Evolutionary conservation across 495 filamentous ascomycete species (phyloP), one percentile per base, ranked within the genome.

Genomic region (Pseudotulostoma volvatum): DNA sequence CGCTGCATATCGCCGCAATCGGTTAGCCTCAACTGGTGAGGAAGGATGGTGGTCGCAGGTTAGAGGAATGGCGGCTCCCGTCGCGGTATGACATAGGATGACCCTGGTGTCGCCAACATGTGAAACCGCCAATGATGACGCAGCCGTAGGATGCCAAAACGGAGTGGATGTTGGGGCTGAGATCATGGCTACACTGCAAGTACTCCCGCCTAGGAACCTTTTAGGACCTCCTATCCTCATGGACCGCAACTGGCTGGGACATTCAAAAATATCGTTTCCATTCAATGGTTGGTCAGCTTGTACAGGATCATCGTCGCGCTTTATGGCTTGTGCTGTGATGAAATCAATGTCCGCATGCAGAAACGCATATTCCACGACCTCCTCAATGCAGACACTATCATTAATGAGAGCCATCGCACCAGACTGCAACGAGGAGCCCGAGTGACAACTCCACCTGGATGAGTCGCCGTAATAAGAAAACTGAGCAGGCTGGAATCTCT

Each of bases 31-130:
- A 38, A 73, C 61, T 0, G 92, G 88, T 1, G 77, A 71, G n/a
- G 76, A 82, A 0, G 90, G 88, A 50, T 87, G 88, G 59, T 97
- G 90, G 54, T 90, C 79, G 9, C 73, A 79, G 0, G 92, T 96
- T 0, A 93, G 47, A 1, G 88, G 81, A 4, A 79, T 66, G 3
- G 87, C 76, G 15, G 74, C 64, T 17, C 90, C 90, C 3, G 78
- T 85, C 9, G 60, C 59, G 0, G 85, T 93, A 25, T 77, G 75
- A 60, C 83, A 94, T 7, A 97, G 73, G 15, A 97, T 61, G 38
- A 93, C 77, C 18, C 87, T 75, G 0, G 87, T 95, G 54, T 97
- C 90, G 41, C 90, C 90, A 9, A 93, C 83, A 54, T 97, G 90
- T 4, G 84, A 80, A 18, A 82, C 76, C n/a, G 93, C 56, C 17